Evolutionary conservation across 768 basidiomycete species (phyloP), one percentile per base, ranked within the genome.

Genomic region (Russula vinacea): DNA sequence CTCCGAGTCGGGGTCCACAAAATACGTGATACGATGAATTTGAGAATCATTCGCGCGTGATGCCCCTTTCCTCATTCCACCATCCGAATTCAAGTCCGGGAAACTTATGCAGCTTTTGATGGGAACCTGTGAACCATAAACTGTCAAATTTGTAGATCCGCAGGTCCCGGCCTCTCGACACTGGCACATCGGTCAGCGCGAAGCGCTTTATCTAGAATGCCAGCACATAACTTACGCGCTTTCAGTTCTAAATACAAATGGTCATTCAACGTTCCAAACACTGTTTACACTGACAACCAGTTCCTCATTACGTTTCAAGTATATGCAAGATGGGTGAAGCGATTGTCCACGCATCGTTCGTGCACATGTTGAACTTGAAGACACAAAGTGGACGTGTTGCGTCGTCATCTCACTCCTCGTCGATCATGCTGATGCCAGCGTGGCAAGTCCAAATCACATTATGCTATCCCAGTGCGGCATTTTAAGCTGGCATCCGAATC

Each of bases 71-170:
- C 14, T 90, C 96, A 33, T 86, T 95, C 0, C 96, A 99, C 90
- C 96, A 33, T 86, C 96, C 0, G 96, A 99, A 71, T 98, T 94
- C 75, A 91, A 81, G 68, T 82, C 86, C 19, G 81, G 83, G 6
- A 92, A 98, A 66, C 80, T 99, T 8, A 77, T 83, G 26, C 80
- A 84, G 24, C 78, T 91, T 37, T 80, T 99, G 45, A 93, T 91
- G 1, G 97, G 96, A 10, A 98, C 95, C 0, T 98, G 95, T 74
- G 96, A 99, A 73, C 81, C n/a, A n/a, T n/a, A n/a, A n/a, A n/a
- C n/a, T n/a, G n/a, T n/a, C n/a, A n/a, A n/a, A n/a, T n/a, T n/a
- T 97, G 72, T 97, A 99, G 72, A 92, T 99, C 66, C 96, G 93
- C 73, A 86, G 96, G 24, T 96, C 93, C 17, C 89, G n/a, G n/a